Base-by-base conservation (phyloP, 2,329 filamentous ascomycete species). In the Hypocrella siamensis region DNA sequence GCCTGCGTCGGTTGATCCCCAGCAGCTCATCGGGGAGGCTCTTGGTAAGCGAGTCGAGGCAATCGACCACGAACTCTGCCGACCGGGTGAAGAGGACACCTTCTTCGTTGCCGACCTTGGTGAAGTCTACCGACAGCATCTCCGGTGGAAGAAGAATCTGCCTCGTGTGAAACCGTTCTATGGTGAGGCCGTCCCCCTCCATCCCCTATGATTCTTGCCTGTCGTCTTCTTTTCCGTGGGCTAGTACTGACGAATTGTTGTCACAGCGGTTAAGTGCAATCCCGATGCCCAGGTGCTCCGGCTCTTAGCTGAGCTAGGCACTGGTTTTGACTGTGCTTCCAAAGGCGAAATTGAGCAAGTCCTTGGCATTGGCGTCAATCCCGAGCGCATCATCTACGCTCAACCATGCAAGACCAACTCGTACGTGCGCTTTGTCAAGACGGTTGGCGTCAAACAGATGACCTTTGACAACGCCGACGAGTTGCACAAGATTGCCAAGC, bases 401-500 rank as follows among this genome's bases (percentile, higher is more conserved):
- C 90, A 98, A 63, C 90, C 90, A 34, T 96, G 90, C 80, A 98
- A 98, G 75, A 98, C 90, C 48, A 93, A 90, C 63, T 94, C 88
- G 30, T 96, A 94, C 57, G 70, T 98, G 40, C 84, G 86, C 51
- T 93, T 86, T 50, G 90, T 92, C 41, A 75, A 80, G 49, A 70
- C 75, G 51, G 67, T 77, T 43, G 80, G 79, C 44, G 90, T 98
- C 53, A 88, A 81, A 63, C 83, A 93, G 67, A 96, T 98, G 88
- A 98, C 90, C 3, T 96, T 98, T 52, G 90, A 98, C 70, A 98
- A 98, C 47, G 75, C 80, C 53, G 90, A 98, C 55, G 90, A 98
- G 67, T 72, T 98, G 32, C 84, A 88, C 72, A 98, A 98, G 70
- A 88, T 93, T 56, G 90, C 92, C 58, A 80, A 84, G 57, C 72